Conservation (phyloP, 1,284 basidiomycete species). For the Puccinia horiana region DNA sequence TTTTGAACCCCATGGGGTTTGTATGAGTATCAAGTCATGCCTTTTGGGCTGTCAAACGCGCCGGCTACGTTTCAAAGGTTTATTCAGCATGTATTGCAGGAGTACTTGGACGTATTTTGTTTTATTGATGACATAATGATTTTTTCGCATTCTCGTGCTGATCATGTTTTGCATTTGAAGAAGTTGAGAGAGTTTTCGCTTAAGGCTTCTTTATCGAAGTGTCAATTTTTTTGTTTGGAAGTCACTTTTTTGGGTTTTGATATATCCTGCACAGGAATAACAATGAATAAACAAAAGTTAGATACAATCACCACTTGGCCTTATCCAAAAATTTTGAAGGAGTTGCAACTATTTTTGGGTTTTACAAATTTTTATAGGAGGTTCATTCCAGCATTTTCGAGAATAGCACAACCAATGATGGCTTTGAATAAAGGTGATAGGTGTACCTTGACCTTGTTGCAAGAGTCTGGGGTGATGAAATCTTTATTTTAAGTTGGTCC, state of each 20-base stretch:
- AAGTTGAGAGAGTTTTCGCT: neutral
- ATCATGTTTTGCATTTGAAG: neutral
- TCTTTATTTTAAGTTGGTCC: neutral
- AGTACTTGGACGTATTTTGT: slow-evolving; percentile 22
- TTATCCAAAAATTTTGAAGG: neutral
- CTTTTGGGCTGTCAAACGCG: slow-evolving; percentile 61
- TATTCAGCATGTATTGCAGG: slow-evolving; percentile 13
- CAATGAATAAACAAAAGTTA: slow-evolving; percentile 25
- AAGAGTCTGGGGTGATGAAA: neutral
- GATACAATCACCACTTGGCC: slow-evolving; percentile 34
- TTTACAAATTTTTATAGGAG: slow-evolving; percentile 27
- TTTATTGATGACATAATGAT: slow-evolving; percentile 40
- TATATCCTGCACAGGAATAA: neutral
- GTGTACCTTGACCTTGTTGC: neutral
- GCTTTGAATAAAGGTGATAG: neutral
- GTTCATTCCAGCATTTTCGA: slow-evolving; percentile 27
- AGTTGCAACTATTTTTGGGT: slow-evolving; percentile 17
- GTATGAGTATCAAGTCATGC: slow-evolving; percentile 61
- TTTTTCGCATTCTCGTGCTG: neutral
- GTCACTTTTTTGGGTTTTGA: slow-evolving; percentile 35
- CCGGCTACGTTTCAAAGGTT: slow-evolving; percentile 55
- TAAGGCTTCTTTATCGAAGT: slow-evolving; percentile 12
- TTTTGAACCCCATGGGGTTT: slow-evolving; percentile 61
- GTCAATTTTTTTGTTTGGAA: slow-evolving; percentile 21
- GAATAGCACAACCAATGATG: neutral